Base-by-base conservation (phyloP, 495 filamentous ascomycete species). In the Ascodesmis nigricans region DNA sequence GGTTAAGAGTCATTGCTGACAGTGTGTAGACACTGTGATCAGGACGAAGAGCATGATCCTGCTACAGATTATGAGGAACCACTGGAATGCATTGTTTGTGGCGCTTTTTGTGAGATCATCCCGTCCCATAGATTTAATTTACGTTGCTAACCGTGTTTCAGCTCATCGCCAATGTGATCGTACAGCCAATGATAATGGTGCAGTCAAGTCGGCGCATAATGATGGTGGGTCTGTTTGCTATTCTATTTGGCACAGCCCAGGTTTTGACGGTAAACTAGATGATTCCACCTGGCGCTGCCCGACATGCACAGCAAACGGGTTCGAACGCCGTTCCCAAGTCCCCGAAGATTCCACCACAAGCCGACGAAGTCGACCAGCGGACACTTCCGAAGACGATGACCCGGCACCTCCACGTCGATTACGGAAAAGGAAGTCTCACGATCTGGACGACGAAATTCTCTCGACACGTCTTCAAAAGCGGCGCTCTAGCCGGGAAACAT, bases 161-260 rank as follows among this genome's bases (percentile, higher is more conserved):
- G 84, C 84, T 38, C 84, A 95, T 64, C 71, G 77, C 47, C 78
- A 93, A 69, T 95, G 84, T 57, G 87, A 83, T 39, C 73, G 80
- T 43, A 69, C 74, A 50, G 71, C 71, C 46, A 70, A 72, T 21
- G 42, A 50, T n/a, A 29, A 9, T 21, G 47, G 47, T 35, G 73
- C 77, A 26, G 60, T 90, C 45, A 62, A 63, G 31, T 59, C 70
- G 10, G 47, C 46, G 1, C 40, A 42, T 38, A 64, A 66, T 36
- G 72, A 77, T 53, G 72, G 76, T 80, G 63, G 43, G 61, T 57
- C 26, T 31, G 18, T 22, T 23, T 32, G 27, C 58, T 43, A 43
- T 50, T 9, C 38, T 21, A 36, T 29, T 28, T n/a, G n/a, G n/a
- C n/a, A n/a, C n/a, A n/a, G n/a, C n/a, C n/a, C n/a, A n/a, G n/a